Percentiles rank a stretch among this genome's conserved stretches.
Evolutionary conservation across 1,284 basidiomycete genomes (phyloP).

Genomic region (Tilletia horrida): DNA sequence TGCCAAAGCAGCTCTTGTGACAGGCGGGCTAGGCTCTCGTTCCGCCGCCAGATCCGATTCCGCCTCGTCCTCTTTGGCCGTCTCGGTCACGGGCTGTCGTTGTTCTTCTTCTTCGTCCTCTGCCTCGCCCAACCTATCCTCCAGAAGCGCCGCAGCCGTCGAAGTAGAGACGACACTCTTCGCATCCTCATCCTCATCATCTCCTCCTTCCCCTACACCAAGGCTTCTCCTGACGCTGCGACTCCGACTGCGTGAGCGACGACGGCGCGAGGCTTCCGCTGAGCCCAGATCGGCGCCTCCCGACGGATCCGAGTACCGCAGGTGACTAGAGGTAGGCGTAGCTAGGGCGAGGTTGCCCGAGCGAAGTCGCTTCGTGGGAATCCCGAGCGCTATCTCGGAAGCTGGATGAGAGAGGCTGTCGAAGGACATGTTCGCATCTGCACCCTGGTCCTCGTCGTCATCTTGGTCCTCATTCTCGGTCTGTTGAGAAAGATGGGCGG

Average conservation of each 20-base stretch:
- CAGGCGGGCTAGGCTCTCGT: background rate
- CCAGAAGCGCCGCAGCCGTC: background rate
- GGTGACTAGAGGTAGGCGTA: background rate
- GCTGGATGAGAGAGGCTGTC: slow-evolving; percentile 7
- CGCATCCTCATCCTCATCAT: background rate
- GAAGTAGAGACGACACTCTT: background rate
- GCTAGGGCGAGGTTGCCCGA: background rate
- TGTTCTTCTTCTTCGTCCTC: background rate
- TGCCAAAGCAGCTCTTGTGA: background rate
- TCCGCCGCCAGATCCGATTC: background rate
- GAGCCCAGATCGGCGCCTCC: background rate
- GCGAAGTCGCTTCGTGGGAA: background rate
- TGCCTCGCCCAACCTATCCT: background rate
- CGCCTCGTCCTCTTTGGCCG: background rate
- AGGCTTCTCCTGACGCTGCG: background rate
- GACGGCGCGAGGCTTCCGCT: background rate
- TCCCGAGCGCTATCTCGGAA: background rate
- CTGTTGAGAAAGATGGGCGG: too few species aligned
- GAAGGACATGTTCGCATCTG: background rate
- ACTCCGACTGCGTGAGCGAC: slow-evolving; percentile 1
- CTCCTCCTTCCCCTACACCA: background rate
- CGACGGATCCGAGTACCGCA: background rate
- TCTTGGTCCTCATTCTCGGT: background rate
- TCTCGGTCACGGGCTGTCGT: background rate
- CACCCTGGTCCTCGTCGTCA: background rate